Conservation (phyloP, 2,329 filamentous ascomycete species). For the Bipolaris gigantea region DNA sequence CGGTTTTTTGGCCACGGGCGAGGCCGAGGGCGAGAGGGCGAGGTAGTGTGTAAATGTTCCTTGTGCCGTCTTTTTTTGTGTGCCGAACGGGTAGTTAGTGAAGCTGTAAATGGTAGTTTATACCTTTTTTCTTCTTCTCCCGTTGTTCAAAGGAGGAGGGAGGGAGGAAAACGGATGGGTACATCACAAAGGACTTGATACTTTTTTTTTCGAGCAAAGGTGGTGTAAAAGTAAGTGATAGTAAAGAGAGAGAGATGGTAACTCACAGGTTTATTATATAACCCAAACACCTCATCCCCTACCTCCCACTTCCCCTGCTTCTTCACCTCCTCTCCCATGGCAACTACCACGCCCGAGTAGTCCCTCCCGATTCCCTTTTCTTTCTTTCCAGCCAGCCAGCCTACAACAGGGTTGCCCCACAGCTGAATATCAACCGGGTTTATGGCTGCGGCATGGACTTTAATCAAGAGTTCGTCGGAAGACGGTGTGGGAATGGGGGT, state of each 20-base stretch:
- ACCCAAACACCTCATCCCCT: constrained; percentile 31
- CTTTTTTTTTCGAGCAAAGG: too few species aligned
- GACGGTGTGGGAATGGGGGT: constrained; percentile 15
- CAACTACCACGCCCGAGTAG: constrained; percentile 48
- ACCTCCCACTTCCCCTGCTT: constrained; percentile 18
- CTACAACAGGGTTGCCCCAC: constrained; percentile 41
- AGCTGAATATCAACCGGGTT: constrained; percentile 49
- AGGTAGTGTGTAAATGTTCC: constrained; percentile 37
- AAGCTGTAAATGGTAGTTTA: too few species aligned
- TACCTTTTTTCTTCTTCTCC: too few species aligned
- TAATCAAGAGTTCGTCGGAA: constrained; percentile 42
- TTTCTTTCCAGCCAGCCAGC: constrained; percentile 28
- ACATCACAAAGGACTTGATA: too few species aligned
- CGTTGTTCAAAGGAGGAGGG: too few species aligned
- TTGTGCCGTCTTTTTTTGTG: constrained; percentile 18
- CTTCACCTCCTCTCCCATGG: constrained; percentile 28
- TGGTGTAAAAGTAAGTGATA: neutral
- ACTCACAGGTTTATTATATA: constrained; percentile 24
- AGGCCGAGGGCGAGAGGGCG: constrained; percentile 14
- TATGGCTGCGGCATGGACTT: constrained; percentile 50
- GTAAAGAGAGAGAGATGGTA: too few species aligned
- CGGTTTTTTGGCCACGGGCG: constrained; percentile 33
- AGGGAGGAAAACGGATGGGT: too few species aligned
- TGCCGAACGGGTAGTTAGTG: too few species aligned
- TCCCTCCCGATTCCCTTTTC: constrained; percentile 50